Evolutionary conservation across 352 stramenopile species (phyloP), one percentile per base, ranked within the genome.

Genomic region (Stephanocyclus meneghinianus): DNA sequence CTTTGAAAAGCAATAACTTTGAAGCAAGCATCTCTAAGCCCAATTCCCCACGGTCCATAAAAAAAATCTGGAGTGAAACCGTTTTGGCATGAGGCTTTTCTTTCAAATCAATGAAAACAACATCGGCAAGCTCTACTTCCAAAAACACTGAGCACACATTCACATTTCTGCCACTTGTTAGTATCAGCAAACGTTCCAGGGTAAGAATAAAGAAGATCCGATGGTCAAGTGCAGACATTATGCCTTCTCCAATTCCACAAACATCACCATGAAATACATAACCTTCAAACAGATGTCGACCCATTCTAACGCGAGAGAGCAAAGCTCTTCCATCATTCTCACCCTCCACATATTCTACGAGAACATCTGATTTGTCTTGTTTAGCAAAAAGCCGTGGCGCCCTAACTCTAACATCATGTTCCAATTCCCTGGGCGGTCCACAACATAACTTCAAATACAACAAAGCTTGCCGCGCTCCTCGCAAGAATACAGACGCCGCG

Each of bases 271-370:
- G 79, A 53, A 66, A 83, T 32, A 89, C 59, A 63, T 87, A 89
- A 51, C 83, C 83, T 75, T 89, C 83, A 45, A 65, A 75, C 42
- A 89, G 71, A 78, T 87, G 73, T 26, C 71, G 47, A 40, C 83
- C 83, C 53, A 72, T 72, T 42, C 76, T 71, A 37, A 89, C 80
- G 42, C 79, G 67, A 32, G 79, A 87, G 42, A 89, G 50, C 6
- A 87, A 64, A 21, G 83, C 75, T 62, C 82, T 86, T 29, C 83
- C 83, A 42, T 75, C 66, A 71, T 89, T 89, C 70, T 81, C 72
- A 32, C 83, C 83, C 56, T 89, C 76, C 2, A 82, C 73, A 50
- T 89, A 89, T 63, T 89, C 80, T 7, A 89, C 79, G 6, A 89
- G 63, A 0, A 89, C 47, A 55, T 89, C 83, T n/a, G 81, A 81